Base-by-base conservation (phyloP, 768 basidiomycete species). In the Suillus placidus region DNA sequence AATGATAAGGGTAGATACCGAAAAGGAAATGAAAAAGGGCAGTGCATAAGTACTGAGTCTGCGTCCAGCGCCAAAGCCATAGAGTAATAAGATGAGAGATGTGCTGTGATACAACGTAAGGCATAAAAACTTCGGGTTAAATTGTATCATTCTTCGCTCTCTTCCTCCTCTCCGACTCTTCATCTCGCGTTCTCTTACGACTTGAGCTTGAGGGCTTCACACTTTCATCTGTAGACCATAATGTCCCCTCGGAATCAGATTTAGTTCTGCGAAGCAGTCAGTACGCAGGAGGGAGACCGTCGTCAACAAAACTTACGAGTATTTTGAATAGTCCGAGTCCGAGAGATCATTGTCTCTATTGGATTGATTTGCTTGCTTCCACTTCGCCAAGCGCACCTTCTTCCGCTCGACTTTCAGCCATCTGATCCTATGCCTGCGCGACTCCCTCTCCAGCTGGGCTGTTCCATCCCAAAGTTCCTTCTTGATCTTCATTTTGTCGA, bases 391-490 rank as follows among this genome's bases (percentile, higher is more conserved):
- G n/a, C 52, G 65, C 23, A 60, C 67, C 26, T 64, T 64, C 51
- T 61, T 72, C 64, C 76, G 70, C 63, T 67, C 67, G 14, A 64
- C 63, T 5, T 71, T 67, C 37, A 77, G 20, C 71, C 73, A 75
- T 42, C 62, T 71, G 65, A 74, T 69, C 54, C 76, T 63, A 4
- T 66, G 12, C 52, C 76, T 77, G 49, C 74, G 66, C 4, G 63
- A 45, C 20, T 56, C 26, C 52, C 72, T 76, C 20, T 62, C 51
- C 72, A 78, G 67, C 57, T 4, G 68, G 0, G 66, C 74, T 9
- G 74, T 76, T n/a, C 77, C 76, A 38, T 77, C 77, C 71, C 71
- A 78, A 4, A 76, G 63, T n/a, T 77, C 76, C 5, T 60, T 64
- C 54, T 70, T 77, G n/a, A 68, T 45, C 63, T 76, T 77, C 74